Evolutionary conservation across 1,284 basidiomycete genomes (phyloP).

Genomic region (Gastroboletus turbinatus): DNA sequence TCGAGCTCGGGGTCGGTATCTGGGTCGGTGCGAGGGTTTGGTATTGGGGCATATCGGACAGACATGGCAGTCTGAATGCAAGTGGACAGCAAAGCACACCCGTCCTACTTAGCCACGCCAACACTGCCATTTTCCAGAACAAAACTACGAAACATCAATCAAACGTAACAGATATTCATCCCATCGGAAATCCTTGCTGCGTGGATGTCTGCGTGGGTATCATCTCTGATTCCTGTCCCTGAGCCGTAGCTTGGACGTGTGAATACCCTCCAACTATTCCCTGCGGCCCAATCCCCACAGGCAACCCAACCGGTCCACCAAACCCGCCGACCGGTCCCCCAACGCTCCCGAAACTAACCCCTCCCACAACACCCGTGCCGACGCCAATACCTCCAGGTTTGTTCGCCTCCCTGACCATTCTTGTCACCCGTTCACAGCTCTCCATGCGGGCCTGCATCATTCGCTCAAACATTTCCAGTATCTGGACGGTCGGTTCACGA

Average conservation of each 20-base stretch:
- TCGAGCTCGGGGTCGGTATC: conserved; percentile 65
- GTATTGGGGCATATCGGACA: conserved; percentile 68
- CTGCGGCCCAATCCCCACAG: conserved; percentile 25
- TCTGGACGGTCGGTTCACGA: conserved; percentile 47
- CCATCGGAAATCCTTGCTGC: conserved; percentile 26
- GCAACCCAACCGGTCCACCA: conserved; percentile 29
- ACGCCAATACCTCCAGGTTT: conserved; percentile 18
- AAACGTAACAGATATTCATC: neutral
- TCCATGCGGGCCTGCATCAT: conserved; percentile 74
- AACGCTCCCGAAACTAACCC: conserved; percentile 20
- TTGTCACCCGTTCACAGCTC: conserved; percentile 63
- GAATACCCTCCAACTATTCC: conserved; percentile 18
- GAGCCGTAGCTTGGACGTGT: conserved; percentile 11
- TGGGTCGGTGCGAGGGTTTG: conserved; percentile 54
- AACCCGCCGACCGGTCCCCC: conserved; percentile 33
- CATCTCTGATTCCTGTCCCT: conserved; percentile 14
- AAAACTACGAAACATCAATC: neutral
- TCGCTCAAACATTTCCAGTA: conserved; percentile 66
- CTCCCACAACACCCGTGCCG: conserved; percentile 9
- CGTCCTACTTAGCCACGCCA: neutral
- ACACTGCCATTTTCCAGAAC: conserved; percentile 15
- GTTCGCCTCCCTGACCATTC: conserved; percentile 54
- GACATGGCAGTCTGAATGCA: conserved; percentile 45
- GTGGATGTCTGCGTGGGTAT: conserved; percentile 13
- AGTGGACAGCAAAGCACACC: neutral